Percentiles rank a stretch among this genome's conserved stretches.
Conservation (phyloP, 192 early-diverging fungal genomes). For the Pilaira anomala region DNA sequence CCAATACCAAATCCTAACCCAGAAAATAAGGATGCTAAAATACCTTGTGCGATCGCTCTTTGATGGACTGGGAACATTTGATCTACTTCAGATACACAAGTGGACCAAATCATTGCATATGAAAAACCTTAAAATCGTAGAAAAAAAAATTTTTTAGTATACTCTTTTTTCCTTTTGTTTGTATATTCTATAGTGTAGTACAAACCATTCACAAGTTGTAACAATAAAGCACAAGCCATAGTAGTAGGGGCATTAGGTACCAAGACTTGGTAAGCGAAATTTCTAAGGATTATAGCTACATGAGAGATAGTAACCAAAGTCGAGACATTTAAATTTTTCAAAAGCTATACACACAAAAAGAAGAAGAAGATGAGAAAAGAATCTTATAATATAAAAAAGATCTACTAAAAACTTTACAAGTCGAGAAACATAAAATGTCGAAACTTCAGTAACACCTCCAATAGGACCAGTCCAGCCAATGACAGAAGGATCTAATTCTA, state of each 20-base stretch:
- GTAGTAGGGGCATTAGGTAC: slow-evolving; percentile 10
- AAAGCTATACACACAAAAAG: slow-evolving; percentile 22
- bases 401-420: slow-evolving; percentile 16
- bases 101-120: slow-evolving; percentile 34
- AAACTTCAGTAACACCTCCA: slow-evolving; percentile 35
- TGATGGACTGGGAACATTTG: slow-evolving; percentile 30
- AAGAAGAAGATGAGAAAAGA: slow-evolving; percentile 3
- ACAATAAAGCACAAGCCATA: slow-evolving; percentile 12
- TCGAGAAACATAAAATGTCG: slow-evolving; percentile 39
- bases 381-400: background rate
- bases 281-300: slow-evolving; percentile 17
- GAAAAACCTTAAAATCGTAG: slow-evolving; percentile 23
- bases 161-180: background rate
- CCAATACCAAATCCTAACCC: slow-evolving; percentile 35
- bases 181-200: background rate
- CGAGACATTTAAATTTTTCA: slow-evolving; percentile 27
- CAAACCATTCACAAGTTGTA: slow-evolving; percentile 28
- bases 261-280: slow-evolving; percentile 19
- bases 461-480: slow-evolving; percentile 43
- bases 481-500: slow-evolving; percentile 26
- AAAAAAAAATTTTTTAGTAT: background rate
- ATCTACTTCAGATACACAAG: slow-evolving; percentile 32
- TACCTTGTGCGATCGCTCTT: slow-evolving; percentile 34
- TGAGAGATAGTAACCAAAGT: slow-evolving; percentile 28
- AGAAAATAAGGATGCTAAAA: slow-evolving; percentile 27